phyloP scores from a whole-genome alignment of 2,329 filamentous ascomycete genomes.

The Cadophora luteo-olivacea region DNA sequence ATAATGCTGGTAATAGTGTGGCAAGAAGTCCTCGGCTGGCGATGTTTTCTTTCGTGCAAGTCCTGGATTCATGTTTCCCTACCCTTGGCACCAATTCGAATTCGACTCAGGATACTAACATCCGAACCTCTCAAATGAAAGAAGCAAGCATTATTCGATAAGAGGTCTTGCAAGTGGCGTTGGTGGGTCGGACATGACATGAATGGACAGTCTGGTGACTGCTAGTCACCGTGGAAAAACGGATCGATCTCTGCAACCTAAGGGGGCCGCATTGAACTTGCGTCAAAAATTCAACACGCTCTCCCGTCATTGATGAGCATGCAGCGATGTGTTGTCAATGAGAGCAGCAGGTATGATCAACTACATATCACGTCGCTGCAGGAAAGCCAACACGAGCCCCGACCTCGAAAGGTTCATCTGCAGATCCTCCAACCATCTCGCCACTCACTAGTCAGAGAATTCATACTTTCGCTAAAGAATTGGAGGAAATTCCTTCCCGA shows the following conservation, averaged over 20 bases:
- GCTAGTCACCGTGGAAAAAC: constrained; percentile 34
- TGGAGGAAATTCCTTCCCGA: constrained; percentile 37
- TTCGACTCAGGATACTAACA: not conserved
- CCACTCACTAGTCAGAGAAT: constrained; percentile 33
- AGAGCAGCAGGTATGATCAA: constrained; percentile 35
- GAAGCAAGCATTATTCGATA: not conserved
- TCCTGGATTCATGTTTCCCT: not conserved
- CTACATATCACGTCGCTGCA: constrained; percentile 38
- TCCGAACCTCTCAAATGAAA: not conserved
- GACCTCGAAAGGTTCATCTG: constrained; percentile 34
- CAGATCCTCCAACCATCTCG: constrained; percentile 38
- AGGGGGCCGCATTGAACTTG: constrained; percentile 32
- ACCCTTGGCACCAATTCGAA: not conserved
- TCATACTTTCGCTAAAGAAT: constrained; percentile 37
- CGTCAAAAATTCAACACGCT: constrained; percentile 22
- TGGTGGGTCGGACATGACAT: constrained; percentile 17
- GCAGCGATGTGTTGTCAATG: constrained; percentile 42
- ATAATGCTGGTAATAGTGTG: constrained; percentile 24
- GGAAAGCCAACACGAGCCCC: constrained; percentile 35
- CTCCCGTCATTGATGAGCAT: constrained; percentile 30
- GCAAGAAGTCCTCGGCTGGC: constrained; percentile 22
- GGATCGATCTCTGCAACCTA: constrained; percentile 35
- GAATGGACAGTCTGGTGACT: constrained; percentile 39
- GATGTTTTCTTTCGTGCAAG: constrained; percentile 23
- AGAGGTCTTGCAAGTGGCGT: constrained; percentile 10